A percentile compares a stretch with the other conserved stretches of the same genome.
phyloP scores from a whole-genome alignment of 83 land plant species.

The Isoetes engelmannii region DNA sequence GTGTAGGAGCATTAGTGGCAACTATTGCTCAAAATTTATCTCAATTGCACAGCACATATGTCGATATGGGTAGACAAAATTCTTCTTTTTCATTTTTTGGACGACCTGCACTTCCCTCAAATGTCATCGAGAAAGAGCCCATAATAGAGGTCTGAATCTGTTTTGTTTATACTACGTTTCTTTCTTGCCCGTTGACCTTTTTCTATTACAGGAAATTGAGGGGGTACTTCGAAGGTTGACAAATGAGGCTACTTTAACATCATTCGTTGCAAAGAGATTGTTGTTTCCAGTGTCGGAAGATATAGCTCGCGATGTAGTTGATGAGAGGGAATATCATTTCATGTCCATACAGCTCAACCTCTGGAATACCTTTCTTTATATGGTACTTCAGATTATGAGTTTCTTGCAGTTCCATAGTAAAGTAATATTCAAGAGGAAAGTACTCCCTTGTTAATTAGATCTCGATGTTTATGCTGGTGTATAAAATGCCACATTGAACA shows the following conservation, averaged over 20 bases:
- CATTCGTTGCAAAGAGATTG: conserved; percentile 29
- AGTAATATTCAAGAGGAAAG: no score
- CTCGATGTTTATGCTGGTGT: no score
- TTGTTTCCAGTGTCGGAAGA: conserved; percentile 49
- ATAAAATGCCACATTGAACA: no score
- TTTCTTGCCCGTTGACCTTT: background rate
- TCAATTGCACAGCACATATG: conserved; percentile 3
- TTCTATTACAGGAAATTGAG: conserved; percentile 25
- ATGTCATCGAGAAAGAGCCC: conserved; percentile 26
- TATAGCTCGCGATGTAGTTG: background rate
- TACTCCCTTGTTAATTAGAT: no score
- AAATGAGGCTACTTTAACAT: conserved; percentile 19
- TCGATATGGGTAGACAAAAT: conserved; percentile 3
- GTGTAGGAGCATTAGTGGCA: conserved; percentile 21
- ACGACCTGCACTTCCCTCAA: conserved; percentile 14
- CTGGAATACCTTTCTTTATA: conserved; percentile 35
- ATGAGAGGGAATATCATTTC: conserved; percentile 23
- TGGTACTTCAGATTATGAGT: conserved; percentile 17
- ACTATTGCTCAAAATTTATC: conserved; percentile 21
- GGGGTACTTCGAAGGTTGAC: conserved; percentile 21
- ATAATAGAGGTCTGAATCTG: conserved; percentile 16
- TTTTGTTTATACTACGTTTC: background rate
- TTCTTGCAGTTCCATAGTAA: no score
- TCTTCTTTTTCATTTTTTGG: conserved; percentile 7
- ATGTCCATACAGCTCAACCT: conserved; percentile 34